These are phyloP conservation scores for Podospora conica DNA, from an alignment of 495 filamentous ascomycete genomes.

Conservation along the genomic window DNA sequence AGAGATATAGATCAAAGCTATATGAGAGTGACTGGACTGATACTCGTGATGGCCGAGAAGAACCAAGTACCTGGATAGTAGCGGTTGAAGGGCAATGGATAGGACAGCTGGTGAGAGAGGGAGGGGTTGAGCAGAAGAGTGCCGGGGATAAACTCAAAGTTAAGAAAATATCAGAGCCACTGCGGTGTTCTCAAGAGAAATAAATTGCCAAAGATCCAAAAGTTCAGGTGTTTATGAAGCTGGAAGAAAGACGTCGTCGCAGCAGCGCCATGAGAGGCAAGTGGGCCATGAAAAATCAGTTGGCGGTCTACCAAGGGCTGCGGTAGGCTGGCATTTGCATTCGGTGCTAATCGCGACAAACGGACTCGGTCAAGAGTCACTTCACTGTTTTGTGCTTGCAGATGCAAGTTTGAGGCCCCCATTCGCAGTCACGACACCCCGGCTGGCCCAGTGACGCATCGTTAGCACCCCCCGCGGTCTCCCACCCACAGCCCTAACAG, in stretches of 20 bases:
- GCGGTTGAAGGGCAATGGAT: no score
- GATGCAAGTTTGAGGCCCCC: background rate
- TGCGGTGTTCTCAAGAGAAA: background rate
- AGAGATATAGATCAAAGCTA: background rate
- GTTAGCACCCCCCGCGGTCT: background rate
- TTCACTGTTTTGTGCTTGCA: no score
- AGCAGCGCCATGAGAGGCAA: background rate
- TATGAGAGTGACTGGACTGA: background rate
- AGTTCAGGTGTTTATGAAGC: background rate
- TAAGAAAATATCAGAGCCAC: background rate
- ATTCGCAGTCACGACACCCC: background rate
- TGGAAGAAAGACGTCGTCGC: background rate
- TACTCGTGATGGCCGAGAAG: background rate
- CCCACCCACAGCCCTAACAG: background rate
- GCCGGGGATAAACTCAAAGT: no score
- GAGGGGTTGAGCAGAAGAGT: background rate
- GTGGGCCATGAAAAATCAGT: background rate
- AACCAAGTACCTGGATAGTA: no score
- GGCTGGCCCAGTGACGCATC: background rate
- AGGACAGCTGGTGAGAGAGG: background rate
- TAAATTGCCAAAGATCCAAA: background rate
- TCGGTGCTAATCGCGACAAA: background rate
- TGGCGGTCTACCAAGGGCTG: background rate
- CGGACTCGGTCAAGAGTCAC: background rate
- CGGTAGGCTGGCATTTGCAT: background rate